phyloP scores from a whole-genome alignment of 495 filamentous ascomycete genomes.

The Aspergillus diversus region DNA sequence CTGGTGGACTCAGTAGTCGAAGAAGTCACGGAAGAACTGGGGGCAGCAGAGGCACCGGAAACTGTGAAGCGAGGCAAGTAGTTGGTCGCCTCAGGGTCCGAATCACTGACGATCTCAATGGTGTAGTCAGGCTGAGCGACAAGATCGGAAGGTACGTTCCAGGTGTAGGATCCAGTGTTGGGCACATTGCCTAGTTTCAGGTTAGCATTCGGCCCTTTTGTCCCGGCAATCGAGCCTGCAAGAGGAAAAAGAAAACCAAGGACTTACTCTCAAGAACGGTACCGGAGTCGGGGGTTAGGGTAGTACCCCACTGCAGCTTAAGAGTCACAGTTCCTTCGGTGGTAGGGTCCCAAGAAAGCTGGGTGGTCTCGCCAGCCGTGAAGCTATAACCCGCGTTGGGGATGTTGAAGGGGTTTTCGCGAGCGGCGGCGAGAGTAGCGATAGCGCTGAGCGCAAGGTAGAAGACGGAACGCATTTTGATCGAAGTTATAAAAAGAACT shows the following conservation, averaged over 20 bases:
- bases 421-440: slow-evolving; percentile 42
- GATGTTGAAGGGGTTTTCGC: slow-evolving; percentile 59
- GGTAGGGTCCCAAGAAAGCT: slow-evolving; percentile 59
- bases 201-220: slow-evolving; percentile 19
- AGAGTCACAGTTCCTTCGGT: slow-evolving; percentile 57
- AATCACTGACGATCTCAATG: slow-evolving; percentile 59
- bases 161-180: slow-evolving; percentile 63
- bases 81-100: slow-evolving; percentile 50
- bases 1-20: slow-evolving; percentile 21
- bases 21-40: slow-evolving; percentile 36
- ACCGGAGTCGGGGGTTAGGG: slow-evolving; percentile 47
- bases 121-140: slow-evolving; percentile 57
- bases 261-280: slow-evolving; percentile 58
- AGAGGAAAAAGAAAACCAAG: not conserved
- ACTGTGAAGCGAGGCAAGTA: slow-evolving; percentile 63
- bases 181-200: slow-evolving; percentile 47
- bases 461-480: slow-evolving; percentile 50
- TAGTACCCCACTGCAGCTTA: slow-evolving; percentile 54
- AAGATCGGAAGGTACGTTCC: slow-evolving; percentile 51
- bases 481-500: not conserved
- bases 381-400: slow-evolving; percentile 49
- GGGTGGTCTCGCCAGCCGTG: slow-evolving; percentile 53
- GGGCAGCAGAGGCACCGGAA: slow-evolving; percentile 48
- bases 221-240: not conserved
- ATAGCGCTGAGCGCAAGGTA: slow-evolving; percentile 42